phyloP scores from a whole-genome alignment of 768 basidiomycete genomes.

The Hericium alpestre region DNA sequence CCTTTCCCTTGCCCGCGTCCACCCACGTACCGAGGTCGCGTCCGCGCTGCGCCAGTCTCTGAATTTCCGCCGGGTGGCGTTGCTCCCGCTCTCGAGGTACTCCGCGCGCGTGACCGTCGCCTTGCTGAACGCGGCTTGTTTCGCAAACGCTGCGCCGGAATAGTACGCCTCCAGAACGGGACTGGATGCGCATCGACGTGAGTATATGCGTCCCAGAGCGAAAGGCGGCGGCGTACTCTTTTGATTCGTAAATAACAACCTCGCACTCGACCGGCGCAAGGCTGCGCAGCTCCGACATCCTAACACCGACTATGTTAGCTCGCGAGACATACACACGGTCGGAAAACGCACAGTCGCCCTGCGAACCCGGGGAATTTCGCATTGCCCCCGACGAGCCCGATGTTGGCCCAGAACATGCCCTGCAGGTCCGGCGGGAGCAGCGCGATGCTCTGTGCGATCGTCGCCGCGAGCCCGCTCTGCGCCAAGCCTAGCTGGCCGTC shows the following conservation, averaged over 20 bases:
- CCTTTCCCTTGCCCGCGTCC: conserved; percentile 12
- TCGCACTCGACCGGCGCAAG: conserved; percentile 78
- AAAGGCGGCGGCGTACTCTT: conserved; percentile 45
- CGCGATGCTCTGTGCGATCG: conserved; percentile 67
- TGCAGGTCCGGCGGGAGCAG: conserved; percentile 70
- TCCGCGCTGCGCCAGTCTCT: conserved; percentile 39
- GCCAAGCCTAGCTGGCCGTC: conserved; percentile 45
- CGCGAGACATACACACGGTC: background rate
- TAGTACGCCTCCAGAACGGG: conserved; percentile 58
- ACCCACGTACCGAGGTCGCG: conserved; percentile 5
- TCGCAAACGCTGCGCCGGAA: conserved; percentile 49
- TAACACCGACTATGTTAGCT: conserved; percentile 20
- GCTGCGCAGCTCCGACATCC: conserved; percentile 61
- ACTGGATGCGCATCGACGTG: conserved; percentile 24
- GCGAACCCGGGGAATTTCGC: conserved; percentile 66
- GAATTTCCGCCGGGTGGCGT: conserved; percentile 68
- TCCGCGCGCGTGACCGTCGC: conserved; percentile 66
- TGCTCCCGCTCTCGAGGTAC: conserved; percentile 76
- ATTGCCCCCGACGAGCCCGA: conserved; percentile 81
- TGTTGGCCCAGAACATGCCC: conserved; percentile 94
- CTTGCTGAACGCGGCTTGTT: conserved; percentile 36
- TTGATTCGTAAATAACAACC: conserved; percentile 59
- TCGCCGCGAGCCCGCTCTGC: conserved; percentile 69
- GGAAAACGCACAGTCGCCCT: conserved; percentile 52
- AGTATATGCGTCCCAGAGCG: conserved; percentile 6